Evolutionary conservation across 1,139 yeast species (phyloP), one percentile per base, ranked within the genome.

Genomic region (Blastobotrys malaysiensis): DNA sequence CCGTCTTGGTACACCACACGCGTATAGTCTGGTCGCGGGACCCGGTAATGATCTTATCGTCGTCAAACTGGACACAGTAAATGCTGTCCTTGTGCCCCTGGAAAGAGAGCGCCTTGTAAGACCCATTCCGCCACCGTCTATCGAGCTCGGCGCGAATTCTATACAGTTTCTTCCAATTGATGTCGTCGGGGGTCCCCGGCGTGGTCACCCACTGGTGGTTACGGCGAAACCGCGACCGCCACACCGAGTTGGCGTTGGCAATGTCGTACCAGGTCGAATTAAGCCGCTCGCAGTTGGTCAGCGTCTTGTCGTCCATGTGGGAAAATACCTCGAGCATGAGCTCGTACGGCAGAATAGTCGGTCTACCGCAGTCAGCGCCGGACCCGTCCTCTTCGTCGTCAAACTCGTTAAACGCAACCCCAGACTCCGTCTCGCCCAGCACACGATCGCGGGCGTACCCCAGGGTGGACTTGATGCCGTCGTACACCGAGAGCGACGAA

Each of bases 11-110:
- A 43, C 65, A 62, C 75, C 74, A 72, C 4, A 72, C 64, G 44
- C 65, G 65, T 21, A 72, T 62, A 5, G 71, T 63, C n/a, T 61
- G 58, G 54, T 72, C 75, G 5, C 72, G 56, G 3, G 73, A 68
- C 3, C 75, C 75, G 1, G 75, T 70, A 26, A 71, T 63, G 13
- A 71, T 69, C 43, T 60, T 62, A 2, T 59, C 55, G 14, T 61
- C 59, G 48, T 70, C 70, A 54, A 70, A 64, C 47, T 69, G 67
- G 6, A 69, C 71, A 51, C 75, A 71, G 53, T 72, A 72, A 3
- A 72, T 73, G 20, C 71, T 62, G 52, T 71, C 74, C 5, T 59
- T 48, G 51, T 72, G 75, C 9, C 75, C 75, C 3, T 56, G 56
- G 46, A 72, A 56, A 1, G 63, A 60, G 16, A 52, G 59, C 2